Base-by-base conservation (phyloP, 2,329 filamentous ascomycete genomes). In the Ceratocystis ficicola region DNA sequence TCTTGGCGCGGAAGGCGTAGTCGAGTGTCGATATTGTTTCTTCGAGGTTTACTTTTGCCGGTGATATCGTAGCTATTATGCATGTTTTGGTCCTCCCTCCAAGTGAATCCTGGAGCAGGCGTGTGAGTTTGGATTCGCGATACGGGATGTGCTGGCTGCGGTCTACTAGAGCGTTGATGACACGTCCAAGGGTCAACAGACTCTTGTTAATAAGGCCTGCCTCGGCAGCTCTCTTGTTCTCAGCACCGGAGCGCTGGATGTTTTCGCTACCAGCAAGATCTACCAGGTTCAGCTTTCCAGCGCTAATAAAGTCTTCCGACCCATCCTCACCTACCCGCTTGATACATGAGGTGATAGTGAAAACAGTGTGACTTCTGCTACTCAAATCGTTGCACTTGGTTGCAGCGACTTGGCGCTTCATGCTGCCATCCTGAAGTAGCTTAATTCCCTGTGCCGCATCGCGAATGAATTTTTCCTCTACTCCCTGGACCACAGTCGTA, bases 351-450 rank as follows among this genome's bases (percentile, higher is more conserved):
- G 93, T 96, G 68, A 99, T 89, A 6, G 94, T 97, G 73, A 99
- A 99, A 25, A 99, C 88, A 0, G 94, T 99, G 73, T 99, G 95
- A 78, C 92, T 96, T 74, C 94, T 86, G 71, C 92, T 96, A 76
- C 92, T 96, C 65, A 97, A 84, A 72, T 99, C 94, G 74, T 99
- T 99, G 82, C 94, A 99, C 76, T 97, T 97, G n/a, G 94, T 99
- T 3, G 95, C 91, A 5, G 94, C 95, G n/a, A 99, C 94, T 75
- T 99, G 94, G 62, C 94, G 88, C 76, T 92, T 95, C 76, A 94
- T 82, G 75, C 91, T 96, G 69, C 94, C 95, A 69, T 87, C 83
- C 71, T 94, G 90, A 59, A 99, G 83, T 69, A 96, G 81, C 75
- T 89, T 88, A 75, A 99, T 92, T 68, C 94, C 94, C 63, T 91